These are phyloP conservation scores for Helicostylum pulchrum DNA, from an alignment of 192 early-diverging fungal genomes.

Conservation along the genomic window DNA sequence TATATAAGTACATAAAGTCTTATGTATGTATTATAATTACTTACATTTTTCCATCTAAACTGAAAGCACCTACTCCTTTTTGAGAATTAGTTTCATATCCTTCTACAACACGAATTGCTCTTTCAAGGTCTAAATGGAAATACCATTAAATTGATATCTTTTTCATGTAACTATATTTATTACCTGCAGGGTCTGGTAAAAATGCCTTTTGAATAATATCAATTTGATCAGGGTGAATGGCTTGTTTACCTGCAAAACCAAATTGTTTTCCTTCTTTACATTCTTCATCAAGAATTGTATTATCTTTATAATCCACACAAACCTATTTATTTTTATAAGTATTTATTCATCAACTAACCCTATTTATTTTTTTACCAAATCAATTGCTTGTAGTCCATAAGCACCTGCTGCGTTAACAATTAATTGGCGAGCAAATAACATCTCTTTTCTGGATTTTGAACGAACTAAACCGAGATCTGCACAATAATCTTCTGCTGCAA, in stretches of 20 bases:
- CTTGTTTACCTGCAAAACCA: conserved; percentile 97
- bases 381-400: conserved; percentile 86
- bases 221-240: conserved; percentile 89
- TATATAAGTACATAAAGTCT: neutral
- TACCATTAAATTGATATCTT: no score
- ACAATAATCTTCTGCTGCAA: conserved; percentile 96
- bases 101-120: conserved; percentile 69
- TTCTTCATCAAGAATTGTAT: conserved; percentile 70
- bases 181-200: conserved; percentile 65
- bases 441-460: conserved; percentile 67
- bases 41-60: conserved; percentile 88
- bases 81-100: conserved; percentile 61
- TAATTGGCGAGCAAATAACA: conserved; percentile 76
- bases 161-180: neutral
- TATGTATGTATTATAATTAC: conserved; percentile 10
- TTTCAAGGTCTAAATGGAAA: conserved; percentile 48
- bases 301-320: conserved; percentile 83
- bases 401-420: conserved; percentile 82
- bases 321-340: conserved; percentile 42
- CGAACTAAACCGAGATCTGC: conserved; percentile 81
- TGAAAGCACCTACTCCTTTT: conserved; percentile 86
- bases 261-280: conserved; percentile 81
- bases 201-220: conserved; percentile 79
- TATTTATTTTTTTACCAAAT: conserved; percentile 58
- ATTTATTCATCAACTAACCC: neutral